A percentile compares a stretch with the other conserved stretches of the same genome.
These are phyloP conservation scores for Phylloporus rhodoxanthus DNA, from an alignment of 768 basidiomycete species.

Conservation along the genomic window DNA sequence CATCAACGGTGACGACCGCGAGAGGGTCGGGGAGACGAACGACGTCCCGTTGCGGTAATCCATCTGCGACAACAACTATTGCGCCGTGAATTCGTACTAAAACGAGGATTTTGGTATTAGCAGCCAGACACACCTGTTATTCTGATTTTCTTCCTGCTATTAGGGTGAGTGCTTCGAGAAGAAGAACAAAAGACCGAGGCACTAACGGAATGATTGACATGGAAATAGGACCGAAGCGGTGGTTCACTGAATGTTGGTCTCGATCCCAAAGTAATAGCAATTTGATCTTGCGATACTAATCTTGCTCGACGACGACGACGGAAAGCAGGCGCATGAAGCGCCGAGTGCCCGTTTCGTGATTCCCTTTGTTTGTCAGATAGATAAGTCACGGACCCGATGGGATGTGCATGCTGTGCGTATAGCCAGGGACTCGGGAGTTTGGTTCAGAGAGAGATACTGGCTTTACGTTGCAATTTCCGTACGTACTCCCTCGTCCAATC, in stretches of 20 bases:
- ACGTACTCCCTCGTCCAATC: too few relatives aligned
- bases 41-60: conserved; percentile 90
- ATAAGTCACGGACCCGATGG: too few relatives aligned
- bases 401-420: too few relatives aligned
- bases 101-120: not conserved
- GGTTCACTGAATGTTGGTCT: not conserved
- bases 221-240: not conserved
- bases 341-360: too few relatives aligned
- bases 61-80: conserved; percentile 91
- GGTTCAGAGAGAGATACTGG: too few relatives aligned
- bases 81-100: conserved; percentile 4
- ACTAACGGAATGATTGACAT: conserved; percentile 31
- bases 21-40: conserved; percentile 96
- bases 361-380: too few relatives aligned
- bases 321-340: too few relatives aligned
- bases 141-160: conserved; percentile 66
- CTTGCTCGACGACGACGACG: not conserved
- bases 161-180: conserved; percentile 10
- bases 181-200: not conserved
- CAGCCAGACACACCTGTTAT: conserved; percentile 52
- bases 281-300: too few relatives aligned
- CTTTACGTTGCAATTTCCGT: too few relatives aligned
- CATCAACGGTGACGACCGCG: conserved; percentile 96
- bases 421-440: too few relatives aligned
- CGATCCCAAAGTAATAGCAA: too few relatives aligned